These are phyloP conservation scores for Talaromyces sp. DNA, from an alignment of 2,329 filamentous ascomycete species.

Conservation along the genomic window DNA sequence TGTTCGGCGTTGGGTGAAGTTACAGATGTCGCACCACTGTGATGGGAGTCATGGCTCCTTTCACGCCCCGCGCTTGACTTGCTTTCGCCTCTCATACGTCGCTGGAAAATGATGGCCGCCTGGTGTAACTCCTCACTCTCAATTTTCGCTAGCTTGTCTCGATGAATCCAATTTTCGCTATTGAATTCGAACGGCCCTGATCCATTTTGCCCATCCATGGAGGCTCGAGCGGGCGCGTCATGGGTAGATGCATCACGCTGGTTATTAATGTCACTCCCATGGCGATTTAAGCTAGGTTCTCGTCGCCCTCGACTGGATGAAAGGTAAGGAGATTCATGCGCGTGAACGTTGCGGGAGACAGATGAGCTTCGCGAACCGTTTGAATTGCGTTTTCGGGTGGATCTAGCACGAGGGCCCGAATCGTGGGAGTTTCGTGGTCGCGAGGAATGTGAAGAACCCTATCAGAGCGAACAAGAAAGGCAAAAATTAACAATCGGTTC, in stretches of 20 bases:
- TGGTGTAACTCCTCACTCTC: slow-evolving; percentile 55
- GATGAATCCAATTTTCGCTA: slow-evolving; percentile 53
- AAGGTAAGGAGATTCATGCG: slow-evolving; percentile 33
- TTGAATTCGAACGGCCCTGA: slow-evolving; percentile 26
- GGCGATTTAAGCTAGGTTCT: slow-evolving; percentile 37
- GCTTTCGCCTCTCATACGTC: slow-evolving; percentile 39
- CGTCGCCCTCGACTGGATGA: slow-evolving; percentile 35
- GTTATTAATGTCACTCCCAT: slow-evolving; percentile 43
- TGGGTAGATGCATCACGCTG: slow-evolving; percentile 33
- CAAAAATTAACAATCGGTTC: background rate
- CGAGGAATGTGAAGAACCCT: slow-evolving; percentile 30
- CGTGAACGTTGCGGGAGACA: slow-evolving; percentile 34
- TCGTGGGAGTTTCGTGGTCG: slow-evolving; percentile 43
- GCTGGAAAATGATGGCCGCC: slow-evolving; percentile 48
- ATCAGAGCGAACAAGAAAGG: slow-evolving; percentile 8
- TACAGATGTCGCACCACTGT: slow-evolving; percentile 26
- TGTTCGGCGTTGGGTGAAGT: slow-evolving; percentile 32
- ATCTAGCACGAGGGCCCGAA: slow-evolving; percentile 33
- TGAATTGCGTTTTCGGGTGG: slow-evolving; percentile 34
- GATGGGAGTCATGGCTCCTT: slow-evolving; percentile 41
- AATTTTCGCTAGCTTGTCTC: slow-evolving; percentile 54
- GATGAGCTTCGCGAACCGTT: slow-evolving; percentile 45
- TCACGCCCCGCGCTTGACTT: slow-evolving; percentile 40
- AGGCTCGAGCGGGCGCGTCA: slow-evolving; percentile 27
- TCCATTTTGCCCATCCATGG: slow-evolving; percentile 23